Conservation (phyloP, 345 rosid genomes). For the Acer saccharum region DNA sequence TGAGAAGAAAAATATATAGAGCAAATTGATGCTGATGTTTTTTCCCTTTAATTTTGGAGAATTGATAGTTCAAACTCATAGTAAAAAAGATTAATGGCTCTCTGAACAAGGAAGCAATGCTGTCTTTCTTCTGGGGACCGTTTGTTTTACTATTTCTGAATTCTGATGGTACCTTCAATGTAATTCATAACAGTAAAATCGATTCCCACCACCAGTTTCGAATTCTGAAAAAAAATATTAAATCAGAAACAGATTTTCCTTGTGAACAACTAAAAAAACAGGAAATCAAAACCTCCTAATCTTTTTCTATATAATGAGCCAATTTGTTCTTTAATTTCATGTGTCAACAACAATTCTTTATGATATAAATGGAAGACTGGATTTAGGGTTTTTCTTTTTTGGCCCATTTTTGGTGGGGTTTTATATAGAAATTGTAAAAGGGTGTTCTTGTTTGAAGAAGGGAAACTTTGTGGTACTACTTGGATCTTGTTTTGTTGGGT, state of each 20-base stretch:
- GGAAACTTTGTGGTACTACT: not conserved
- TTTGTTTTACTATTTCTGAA: slow-evolving; percentile 14
- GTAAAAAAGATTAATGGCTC: slow-evolving; percentile 22
- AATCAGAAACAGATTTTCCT: not conserved
- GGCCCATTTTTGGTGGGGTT: not conserved
- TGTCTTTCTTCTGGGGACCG: slow-evolving; percentile 33
- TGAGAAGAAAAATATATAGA: too few relatives aligned
- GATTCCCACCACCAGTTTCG: not conserved
- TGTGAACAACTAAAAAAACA: not conserved
- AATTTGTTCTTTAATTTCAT: not conserved
- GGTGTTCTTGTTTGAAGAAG: not conserved
- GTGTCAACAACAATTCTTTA: not conserved
- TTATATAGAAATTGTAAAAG: too few relatives aligned
- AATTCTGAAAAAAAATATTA: not conserved
- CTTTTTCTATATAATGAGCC: not conserved
- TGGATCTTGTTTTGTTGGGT: not conserved
- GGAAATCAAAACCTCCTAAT: too few relatives aligned
- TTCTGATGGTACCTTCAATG: slow-evolving; percentile 4
- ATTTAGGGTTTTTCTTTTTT: too few relatives aligned
- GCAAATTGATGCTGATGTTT: not conserved
- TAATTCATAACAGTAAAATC: not conserved
- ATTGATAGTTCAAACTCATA: not conserved
- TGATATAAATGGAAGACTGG: not conserved
- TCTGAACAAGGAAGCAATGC: slow-evolving; percentile 16
- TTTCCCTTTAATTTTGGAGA: slow-evolving; percentile 11